These are phyloP conservation scores for Starmerella lactis-condensi DNA, from an alignment of 805 yeast genomes.

Conservation along the genomic window DNA sequence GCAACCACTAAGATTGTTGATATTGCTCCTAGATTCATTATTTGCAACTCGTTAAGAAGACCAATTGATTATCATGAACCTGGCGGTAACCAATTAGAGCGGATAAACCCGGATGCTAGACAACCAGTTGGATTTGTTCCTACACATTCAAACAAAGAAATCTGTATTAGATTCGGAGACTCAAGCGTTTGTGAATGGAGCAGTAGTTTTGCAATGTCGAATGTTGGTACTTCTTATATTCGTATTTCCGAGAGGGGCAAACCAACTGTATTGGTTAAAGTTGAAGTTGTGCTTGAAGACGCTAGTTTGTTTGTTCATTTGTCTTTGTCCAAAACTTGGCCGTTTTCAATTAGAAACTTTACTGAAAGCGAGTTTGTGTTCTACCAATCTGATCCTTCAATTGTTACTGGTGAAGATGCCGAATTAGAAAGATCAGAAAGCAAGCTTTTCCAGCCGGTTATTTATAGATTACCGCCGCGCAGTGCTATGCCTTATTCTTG, in stretches of 20 bases:
- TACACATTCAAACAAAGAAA: constrained; percentile 13
- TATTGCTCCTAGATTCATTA: constrained; percentile 63
- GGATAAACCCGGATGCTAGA: constrained; percentile 27
- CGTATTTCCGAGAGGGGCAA: constrained; percentile 45
- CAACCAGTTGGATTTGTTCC: constrained; percentile 43
- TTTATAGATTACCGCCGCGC: constrained; percentile 64
- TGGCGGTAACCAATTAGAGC: constrained; percentile 16
- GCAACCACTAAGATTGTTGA: constrained; percentile 58
- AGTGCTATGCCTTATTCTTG: constrained; percentile 97
- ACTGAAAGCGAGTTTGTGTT: constrained; percentile 72
- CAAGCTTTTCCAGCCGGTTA: constrained; percentile 54
- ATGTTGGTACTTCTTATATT: constrained; percentile 63
- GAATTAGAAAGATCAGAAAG: constrained; percentile 20
- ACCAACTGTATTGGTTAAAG: constrained; percentile 43
- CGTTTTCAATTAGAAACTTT: constrained; percentile 76
- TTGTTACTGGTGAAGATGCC: constrained; percentile 49
- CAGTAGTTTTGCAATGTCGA: constrained; percentile 67
- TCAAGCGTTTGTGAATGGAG: constrained; percentile 56
- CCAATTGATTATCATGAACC: constrained; percentile 27
- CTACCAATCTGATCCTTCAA: constrained; percentile 64
- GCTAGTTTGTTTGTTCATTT: constrained; percentile 67
- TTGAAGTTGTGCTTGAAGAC: constrained; percentile 58
- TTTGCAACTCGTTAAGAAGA: constrained; percentile 42
- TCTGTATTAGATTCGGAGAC: constrained; percentile 23
- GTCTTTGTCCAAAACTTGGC: constrained; percentile 72